Evolutionary conservation across 805 yeast genomes (phyloP).

Genomic region (Candida glaebosa): DNA sequence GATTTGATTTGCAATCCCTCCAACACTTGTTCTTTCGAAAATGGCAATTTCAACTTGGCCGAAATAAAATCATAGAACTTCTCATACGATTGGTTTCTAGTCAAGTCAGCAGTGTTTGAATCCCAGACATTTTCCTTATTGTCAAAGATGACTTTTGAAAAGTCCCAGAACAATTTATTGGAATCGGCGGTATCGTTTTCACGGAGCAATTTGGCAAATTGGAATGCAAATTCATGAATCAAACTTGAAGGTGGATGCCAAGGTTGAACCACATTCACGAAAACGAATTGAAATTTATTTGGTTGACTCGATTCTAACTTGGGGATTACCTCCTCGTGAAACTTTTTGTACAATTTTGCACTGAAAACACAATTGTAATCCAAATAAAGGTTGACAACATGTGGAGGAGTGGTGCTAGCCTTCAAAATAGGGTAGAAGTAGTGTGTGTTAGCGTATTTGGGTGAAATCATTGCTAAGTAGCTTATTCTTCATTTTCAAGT

Average conservation of each 20-base stretch:
- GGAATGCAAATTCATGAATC: constrained; percentile 69
- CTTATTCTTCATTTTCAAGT: too few species aligned
- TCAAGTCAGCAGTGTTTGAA: constrained; percentile 48
- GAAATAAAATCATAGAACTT: constrained; percentile 45
- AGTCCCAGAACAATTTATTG: constrained; percentile 39
- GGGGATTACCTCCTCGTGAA: constrained; percentile 54
- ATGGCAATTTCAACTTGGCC: constrained; percentile 24
- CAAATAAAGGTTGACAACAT: constrained; percentile 57
- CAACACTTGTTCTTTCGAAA: constrained; percentile 28
- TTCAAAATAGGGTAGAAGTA: constrained; percentile 18
- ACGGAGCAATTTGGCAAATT: constrained; percentile 62
- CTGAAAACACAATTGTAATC: constrained; percentile 81
- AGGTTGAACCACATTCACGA: constrained; percentile 79
- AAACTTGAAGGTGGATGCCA: constrained; percentile 80
- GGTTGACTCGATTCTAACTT: constrained; percentile 42
- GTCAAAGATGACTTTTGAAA: constrained; percentile 53
- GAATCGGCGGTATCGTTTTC: constrained; percentile 14
- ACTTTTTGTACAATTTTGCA: constrained; percentile 57
- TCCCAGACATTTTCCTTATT: constrained; percentile 59
- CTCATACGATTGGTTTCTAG: constrained; percentile 54
- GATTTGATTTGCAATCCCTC: constrained; percentile 34
- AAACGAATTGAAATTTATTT: constrained; percentile 54
- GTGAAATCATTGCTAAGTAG: constrained; percentile 31
- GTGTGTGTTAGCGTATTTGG: constrained; percentile 39
- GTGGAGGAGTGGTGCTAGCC: constrained; percentile 24